phyloP scores from a whole-genome alignment of 1,284 basidiomycete genomes.

The Cryptococcus sp. region DNA sequence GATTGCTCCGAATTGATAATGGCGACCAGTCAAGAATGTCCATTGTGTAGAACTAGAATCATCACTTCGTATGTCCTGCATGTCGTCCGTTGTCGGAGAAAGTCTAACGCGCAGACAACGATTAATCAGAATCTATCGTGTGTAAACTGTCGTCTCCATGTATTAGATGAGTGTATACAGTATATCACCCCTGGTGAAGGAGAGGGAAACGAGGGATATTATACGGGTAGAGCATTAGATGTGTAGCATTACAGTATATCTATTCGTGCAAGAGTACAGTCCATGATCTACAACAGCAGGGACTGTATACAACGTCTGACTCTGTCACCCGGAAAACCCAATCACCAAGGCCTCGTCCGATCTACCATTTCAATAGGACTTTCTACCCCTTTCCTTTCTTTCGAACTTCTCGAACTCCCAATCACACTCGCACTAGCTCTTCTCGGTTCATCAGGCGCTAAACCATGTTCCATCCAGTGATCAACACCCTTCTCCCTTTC shows the following conservation, averaged over 20 bases:
- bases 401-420: too few relatives aligned
- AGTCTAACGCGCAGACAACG: constrained; percentile 49
- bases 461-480: too few relatives aligned
- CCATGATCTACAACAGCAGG: too few relatives aligned
- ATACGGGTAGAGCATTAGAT: too few relatives aligned
- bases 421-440: too few relatives aligned
- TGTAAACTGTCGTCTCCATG: constrained; percentile 5
- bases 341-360: not conserved
- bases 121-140: constrained; percentile 63
- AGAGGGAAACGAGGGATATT: too few relatives aligned
- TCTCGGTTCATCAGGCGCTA: too few relatives aligned
- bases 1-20: constrained; percentile 79
- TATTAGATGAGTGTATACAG: not conserved
- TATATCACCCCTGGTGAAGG: not conserved
- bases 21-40: constrained; percentile 73
- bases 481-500: too few relatives aligned
- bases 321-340: not conserved
- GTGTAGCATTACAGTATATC: too few relatives aligned
- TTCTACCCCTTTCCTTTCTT: not conserved
- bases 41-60: constrained; percentile 77
- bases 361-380: not conserved
- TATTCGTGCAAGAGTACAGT: too few relatives aligned
- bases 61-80: constrained; percentile 48
- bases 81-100: not conserved
- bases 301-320: too few relatives aligned